phyloP scores from a whole-genome alignment of 2,329 filamentous ascomycete genomes.

The Seiridium cupressi region DNA sequence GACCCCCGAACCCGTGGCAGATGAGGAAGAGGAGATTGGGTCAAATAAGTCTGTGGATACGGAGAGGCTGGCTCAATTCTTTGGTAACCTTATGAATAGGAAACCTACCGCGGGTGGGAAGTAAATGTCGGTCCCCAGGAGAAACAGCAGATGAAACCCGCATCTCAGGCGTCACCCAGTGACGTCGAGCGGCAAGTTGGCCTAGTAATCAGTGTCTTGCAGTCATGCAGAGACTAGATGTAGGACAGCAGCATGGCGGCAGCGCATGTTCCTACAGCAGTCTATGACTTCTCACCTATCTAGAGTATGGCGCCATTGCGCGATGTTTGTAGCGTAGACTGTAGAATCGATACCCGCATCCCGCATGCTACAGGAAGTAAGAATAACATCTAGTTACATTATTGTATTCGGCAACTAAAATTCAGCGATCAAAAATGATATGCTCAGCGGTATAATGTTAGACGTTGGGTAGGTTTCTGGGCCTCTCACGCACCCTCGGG shows the following conservation, averaged over 20 bases:
- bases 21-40: conserved; percentile 33
- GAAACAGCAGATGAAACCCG: too few relatives aligned
- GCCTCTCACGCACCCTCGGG: too few relatives aligned
- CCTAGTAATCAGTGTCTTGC: neutral
- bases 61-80: conserved; percentile 59
- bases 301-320: neutral
- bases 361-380: neutral
- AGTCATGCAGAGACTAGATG: neutral
- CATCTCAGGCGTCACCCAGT: too few relatives aligned
- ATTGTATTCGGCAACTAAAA: too few relatives aligned
- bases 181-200: neutral
- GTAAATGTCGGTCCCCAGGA: conserved; percentile 6
- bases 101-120: conserved; percentile 31
- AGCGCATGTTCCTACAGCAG: too few relatives aligned
- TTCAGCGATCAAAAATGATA: too few relatives aligned
- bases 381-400: too few relatives aligned
- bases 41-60: conserved; percentile 43
- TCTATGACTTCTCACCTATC: too few relatives aligned
- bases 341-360: conserved; percentile 10
- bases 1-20: conserved; percentile 40
- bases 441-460: too few relatives aligned
- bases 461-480: too few relatives aligned
- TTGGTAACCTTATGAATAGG: conserved; percentile 58
- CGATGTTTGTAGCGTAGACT: neutral
- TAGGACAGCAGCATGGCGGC: neutral